Base-by-base conservation (phyloP, 2,329 filamentous ascomycete species). In the Epichloe gansuensis region DNA sequence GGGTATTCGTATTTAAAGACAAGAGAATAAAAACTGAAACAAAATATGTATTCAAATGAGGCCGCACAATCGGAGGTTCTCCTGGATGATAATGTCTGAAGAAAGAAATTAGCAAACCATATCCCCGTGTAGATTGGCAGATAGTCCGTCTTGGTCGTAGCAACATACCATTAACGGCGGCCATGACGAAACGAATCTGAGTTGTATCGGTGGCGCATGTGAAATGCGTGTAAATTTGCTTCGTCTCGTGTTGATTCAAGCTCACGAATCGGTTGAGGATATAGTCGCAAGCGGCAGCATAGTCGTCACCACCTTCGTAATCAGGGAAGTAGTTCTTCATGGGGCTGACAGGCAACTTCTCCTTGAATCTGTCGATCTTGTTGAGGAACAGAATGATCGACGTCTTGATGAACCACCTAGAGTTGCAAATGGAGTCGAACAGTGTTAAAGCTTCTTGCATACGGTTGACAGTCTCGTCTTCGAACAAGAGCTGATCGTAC, bases 171-270 rank as follows among this genome's bases (percentile, higher is more conserved):
- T 98, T 98, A 66, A 98, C 93, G 61, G 93, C 93, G 57, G 91
- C 91, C 93, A 98, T 98, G 73, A 98, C 93, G 77, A 98, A 97
- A 67, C 93, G 85, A 64, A 98, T 98, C 72, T 98, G 93, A 65
- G 93, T 96, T 35, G 93, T 98, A 68, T 98, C 93, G 48, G 93
- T 98, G 56, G 93, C 93, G 69, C 93, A 97, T 49, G 93, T 98
- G 74, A 98, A 98, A 73, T 97, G 93, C 55, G 93, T 98, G 78
- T 98, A 98, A 70, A 98, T 97, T 72, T 98, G 93, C 79, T 98
- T 98, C 52, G 90, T 95, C 76, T 97, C 93, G 69, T 96, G 91
- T 73, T 97, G 93, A 76, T 98, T 98, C 68, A 98, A 77, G 68
- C 88, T 93, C 64, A 97, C 93, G 72, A 98, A 98, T 67, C 93